These are phyloP conservation scores for Aspergillus panamensis DNA, from an alignment of 495 filamentous ascomycete genomes.

Conservation along the genomic window DNA sequence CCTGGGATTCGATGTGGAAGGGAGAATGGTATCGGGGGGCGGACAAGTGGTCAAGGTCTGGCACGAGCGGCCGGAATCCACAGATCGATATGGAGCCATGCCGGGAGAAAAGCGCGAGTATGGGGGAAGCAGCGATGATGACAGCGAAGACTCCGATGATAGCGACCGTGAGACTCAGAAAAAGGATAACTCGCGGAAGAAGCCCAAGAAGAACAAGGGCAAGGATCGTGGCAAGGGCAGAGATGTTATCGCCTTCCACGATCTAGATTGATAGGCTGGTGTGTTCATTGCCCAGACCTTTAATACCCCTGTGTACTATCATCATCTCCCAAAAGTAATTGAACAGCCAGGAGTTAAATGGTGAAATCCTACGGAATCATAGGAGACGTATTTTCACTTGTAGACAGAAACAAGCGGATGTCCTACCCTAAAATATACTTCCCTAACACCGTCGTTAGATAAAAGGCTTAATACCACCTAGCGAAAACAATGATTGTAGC, in stretches of 20 bases:
- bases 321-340: neutral
- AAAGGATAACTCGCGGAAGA: constrained; percentile 47
- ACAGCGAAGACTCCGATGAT: constrained; percentile 37
- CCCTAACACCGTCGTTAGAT: no score
- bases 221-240: constrained; percentile 51
- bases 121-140: constrained; percentile 43
- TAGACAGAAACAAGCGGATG: no score
- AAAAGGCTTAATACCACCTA: no score
- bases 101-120: constrained; percentile 33
- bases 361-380: no score
- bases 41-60: constrained; percentile 83
- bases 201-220: constrained; percentile 56
- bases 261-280: constrained; percentile 52
- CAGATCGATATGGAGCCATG: constrained; percentile 38
- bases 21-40: constrained; percentile 82
- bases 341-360: neutral
- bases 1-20: constrained; percentile 75
- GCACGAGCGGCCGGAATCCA: constrained; percentile 52
- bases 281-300: constrained; percentile 1
- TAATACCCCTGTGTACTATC: constrained; percentile 25
- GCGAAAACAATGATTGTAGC: no score
- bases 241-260: constrained; percentile 61
- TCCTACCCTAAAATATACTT: no score
- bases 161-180: constrained; percentile 37
- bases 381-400: no score